These are phyloP conservation scores for Penicillium samsonianum DNA, from an alignment of 495 filamentous ascomycete genomes.

Conservation along the genomic window DNA sequence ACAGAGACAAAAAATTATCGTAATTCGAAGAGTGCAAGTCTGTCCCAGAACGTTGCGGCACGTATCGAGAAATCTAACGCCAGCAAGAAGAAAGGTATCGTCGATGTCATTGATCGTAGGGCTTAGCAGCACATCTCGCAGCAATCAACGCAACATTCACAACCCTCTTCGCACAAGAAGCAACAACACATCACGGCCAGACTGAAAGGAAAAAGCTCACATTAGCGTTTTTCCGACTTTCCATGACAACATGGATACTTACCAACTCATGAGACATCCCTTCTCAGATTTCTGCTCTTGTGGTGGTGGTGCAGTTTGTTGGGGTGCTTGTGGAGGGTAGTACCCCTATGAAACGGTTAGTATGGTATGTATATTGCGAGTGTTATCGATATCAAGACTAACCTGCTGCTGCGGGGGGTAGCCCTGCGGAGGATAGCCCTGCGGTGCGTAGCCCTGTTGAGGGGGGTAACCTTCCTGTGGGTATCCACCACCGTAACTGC, in stretches of 20 bases:
- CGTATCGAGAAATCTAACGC: constrained; percentile 24
- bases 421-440: constrained; percentile 4
- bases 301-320: constrained; percentile 35
- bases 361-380: background rate
- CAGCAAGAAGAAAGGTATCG: constrained; percentile 25
- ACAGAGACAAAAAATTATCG: constrained; percentile 1
- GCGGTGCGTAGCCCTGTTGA: constrained; percentile 20
- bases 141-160: constrained; percentile 75
- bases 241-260: constrained; percentile 20
- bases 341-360: background rate
- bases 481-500: no score
- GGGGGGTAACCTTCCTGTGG: no score
- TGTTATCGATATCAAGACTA: background rate
- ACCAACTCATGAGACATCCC: constrained; percentile 66
- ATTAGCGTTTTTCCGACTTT: constrained; percentile 15
- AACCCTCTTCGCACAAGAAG: constrained; percentile 75
- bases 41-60: constrained; percentile 11
- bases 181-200: constrained; percentile 74
- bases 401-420: constrained; percentile 32
- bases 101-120: constrained; percentile 18
- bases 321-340: background rate
- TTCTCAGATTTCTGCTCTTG: constrained; percentile 50
- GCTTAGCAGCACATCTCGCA: constrained; percentile 57
- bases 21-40: constrained; percentile 13
- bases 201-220: constrained; percentile 31